phyloP scores from a whole-genome alignment of 306 rosid genomes.

The Begonia peltatifolia region DNA sequence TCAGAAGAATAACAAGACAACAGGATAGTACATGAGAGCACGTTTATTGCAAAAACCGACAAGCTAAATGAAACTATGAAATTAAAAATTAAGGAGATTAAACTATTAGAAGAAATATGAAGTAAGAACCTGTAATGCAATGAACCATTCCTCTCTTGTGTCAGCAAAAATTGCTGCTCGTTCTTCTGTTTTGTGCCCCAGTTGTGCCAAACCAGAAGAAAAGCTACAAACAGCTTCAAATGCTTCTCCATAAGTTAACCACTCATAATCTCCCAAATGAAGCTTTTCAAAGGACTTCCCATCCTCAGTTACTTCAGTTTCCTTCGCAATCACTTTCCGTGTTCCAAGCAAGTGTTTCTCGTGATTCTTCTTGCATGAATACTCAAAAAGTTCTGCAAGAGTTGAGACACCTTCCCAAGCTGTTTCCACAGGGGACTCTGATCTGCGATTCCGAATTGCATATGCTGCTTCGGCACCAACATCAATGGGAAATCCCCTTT shows the following conservation, averaged over 20 bases:
- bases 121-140: slow-evolving; percentile 76
- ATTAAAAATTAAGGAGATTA: background rate
- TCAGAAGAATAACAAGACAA: too few relatives aligned
- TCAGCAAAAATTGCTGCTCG: slow-evolving; percentile 87
- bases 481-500: slow-evolving; percentile 46
- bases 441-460: slow-evolving; percentile 45
- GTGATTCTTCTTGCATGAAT: slow-evolving; percentile 34
- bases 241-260: slow-evolving; percentile 58
- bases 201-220: slow-evolving; percentile 56
- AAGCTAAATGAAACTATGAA: too few relatives aligned
- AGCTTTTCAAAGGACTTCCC: slow-evolving; percentile 83
- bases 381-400: slow-evolving; percentile 75
- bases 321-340: slow-evolving; percentile 48
- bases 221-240: slow-evolving; percentile 55
- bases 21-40: too few relatives aligned
- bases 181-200: slow-evolving; percentile 62
- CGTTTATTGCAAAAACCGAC: too few relatives aligned
- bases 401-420: slow-evolving; percentile 73
- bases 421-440: slow-evolving; percentile 27
- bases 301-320: slow-evolving; percentile 31
- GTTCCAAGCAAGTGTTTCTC: slow-evolving; percentile 63
- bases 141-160: slow-evolving; percentile 84
- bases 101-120: slow-evolving; percentile 1
- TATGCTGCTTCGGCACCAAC: slow-evolving; percentile 59
- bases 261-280: slow-evolving; percentile 68